Evolutionary conservation across 768 basidiomycete species (phyloP), one percentile per base, ranked within the genome.

Genomic region (Rhodotorula sphaerocarpa): DNA sequence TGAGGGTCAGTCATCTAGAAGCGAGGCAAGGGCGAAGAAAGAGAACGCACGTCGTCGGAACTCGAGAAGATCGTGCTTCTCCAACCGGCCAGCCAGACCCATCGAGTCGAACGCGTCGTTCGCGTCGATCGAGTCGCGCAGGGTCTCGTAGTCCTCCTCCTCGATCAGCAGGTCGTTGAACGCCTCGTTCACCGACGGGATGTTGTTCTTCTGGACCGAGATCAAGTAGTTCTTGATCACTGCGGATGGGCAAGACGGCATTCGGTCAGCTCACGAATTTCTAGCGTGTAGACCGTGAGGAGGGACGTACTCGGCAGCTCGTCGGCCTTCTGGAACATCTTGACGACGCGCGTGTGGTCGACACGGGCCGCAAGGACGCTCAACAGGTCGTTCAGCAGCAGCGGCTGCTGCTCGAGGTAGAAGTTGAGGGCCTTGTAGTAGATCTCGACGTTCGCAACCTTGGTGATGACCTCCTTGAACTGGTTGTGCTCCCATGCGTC

Each of bases 401-500:
- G 88, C 0, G 95, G 93, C 73, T 97, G 90, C 73, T 92, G 86
- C 78, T 86, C 85, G 23, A 93, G 82, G 77, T 96, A 96, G 82
- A 95, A 93, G 7, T 86, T 86, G 69, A 96, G 80, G 25, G 89
- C 84, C 69, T 91, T 91, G 82, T 97, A 96, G 77, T 95, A 96
- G 67, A 99, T 96, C 78, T 99, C 95, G 65, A 97, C 83, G 73
- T 99, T 99, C 51, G 95, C 93, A 27, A 87, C 92, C 63, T 92
- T 88, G 73, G 96, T 88, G 58, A 95, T 82, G 60, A 95, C 86
- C 70, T 97, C 95, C 81, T 97, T 97, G 85, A 99, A 99, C 75
- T 96, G 93, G 72, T 90, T 92, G 78, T 99, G 95, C 60, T 99
- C 95, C 92, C 92, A 99, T 52, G 91, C 90, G 76, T 95, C 90